Percentiles rank a stretch among this genome's conserved stretches.
These are phyloP conservation scores for Penicillium flavigenum DNA, from an alignment of 495 filamentous ascomycete genomes.

Conservation along the genomic window DNA sequence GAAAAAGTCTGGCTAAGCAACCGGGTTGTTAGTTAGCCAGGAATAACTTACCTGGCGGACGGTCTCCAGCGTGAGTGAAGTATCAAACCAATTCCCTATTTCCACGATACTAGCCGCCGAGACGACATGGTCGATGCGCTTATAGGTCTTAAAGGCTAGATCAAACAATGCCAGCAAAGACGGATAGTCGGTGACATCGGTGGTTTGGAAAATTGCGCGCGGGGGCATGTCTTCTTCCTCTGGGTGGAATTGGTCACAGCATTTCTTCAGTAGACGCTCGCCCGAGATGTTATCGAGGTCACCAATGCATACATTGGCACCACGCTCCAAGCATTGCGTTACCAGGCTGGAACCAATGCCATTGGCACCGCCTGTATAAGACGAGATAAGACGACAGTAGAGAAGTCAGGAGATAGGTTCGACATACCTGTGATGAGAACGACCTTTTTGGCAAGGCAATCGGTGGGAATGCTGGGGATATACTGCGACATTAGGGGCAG, in stretches of 20 bases:
- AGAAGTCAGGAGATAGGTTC: neutral
- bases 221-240: constrained; percentile 25
- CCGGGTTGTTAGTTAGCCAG: neutral
- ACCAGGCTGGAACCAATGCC: constrained; percentile 56
- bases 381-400: neutral
- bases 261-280: constrained; percentile 27
- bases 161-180: constrained; percentile 48
- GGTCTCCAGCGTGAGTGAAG: constrained; percentile 36
- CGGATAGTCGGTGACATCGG: constrained; percentile 49
- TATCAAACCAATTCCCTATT: constrained; percentile 47
- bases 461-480: constrained; percentile 28
- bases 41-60: constrained; percentile 33
- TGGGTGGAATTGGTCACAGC: constrained; percentile 27
- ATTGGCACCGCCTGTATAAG: constrained; percentile 48
- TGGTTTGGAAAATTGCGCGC: constrained; percentile 36
- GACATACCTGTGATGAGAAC: constrained; percentile 48
- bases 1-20: neutral
- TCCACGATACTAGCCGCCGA: constrained; percentile 53
- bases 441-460: constrained; percentile 41
- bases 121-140: constrained; percentile 52
- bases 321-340: constrained; percentile 43
- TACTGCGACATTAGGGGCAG: constrained; percentile 27
- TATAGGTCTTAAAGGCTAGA: constrained; percentile 42
- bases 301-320: constrained; percentile 47
- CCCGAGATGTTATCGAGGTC: constrained; percentile 41